Percentiles rank a stretch among this genome's conserved stretches.
These are phyloP conservation scores for Hermanozyma aechmeae DNA, from an alignment of 805 yeast genomes.

Conservation along the genomic window DNA sequence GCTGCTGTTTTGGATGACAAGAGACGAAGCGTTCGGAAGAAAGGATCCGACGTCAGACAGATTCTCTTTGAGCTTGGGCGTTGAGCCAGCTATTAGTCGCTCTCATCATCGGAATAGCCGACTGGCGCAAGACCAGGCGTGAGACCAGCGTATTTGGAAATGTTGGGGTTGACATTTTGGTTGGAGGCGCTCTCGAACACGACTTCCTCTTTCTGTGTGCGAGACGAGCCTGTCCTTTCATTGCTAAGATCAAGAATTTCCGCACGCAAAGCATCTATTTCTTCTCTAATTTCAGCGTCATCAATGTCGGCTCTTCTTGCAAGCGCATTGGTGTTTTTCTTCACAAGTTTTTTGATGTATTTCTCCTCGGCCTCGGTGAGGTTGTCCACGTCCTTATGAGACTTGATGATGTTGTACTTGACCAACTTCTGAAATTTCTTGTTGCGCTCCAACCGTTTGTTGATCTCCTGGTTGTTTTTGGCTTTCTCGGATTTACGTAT, in stretches of 20 bases:
- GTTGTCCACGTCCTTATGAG: slow-evolving; percentile 13
- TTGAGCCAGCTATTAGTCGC: slow-evolving; percentile 8
- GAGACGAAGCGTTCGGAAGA: slow-evolving; percentile 64
- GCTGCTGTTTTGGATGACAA: slow-evolving; percentile 58
- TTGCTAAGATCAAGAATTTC: slow-evolving; percentile 17
- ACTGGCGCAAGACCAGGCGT: slow-evolving; percentile 87
- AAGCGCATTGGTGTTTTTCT: slow-evolving; percentile 24
- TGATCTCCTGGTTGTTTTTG: slow-evolving; percentile 16
- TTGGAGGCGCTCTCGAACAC: slow-evolving; percentile 10
- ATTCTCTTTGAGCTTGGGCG: slow-evolving; percentile 46
- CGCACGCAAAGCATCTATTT: slow-evolving; percentile 18
- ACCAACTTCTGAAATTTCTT: slow-evolving; percentile 25
- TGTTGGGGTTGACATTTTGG: slow-evolving; percentile 25
- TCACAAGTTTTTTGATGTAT: slow-evolving; percentile 28
- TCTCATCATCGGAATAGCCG: slow-evolving; percentile 30
- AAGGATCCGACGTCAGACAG: slow-evolving; percentile 76
- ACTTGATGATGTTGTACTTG: slow-evolving; percentile 30
- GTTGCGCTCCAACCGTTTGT: slow-evolving; percentile 18
- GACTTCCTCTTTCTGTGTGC: slow-evolving; percentile 9
- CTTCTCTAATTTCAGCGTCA: slow-evolving; percentile 19
- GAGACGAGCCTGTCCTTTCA: slow-evolving; percentile 16
- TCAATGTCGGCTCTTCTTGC: slow-evolving; percentile 20
- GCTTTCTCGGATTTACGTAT: slow-evolving; percentile 9
- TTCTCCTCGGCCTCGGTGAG: slow-evolving; percentile 26
- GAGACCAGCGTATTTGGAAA: slow-evolving; percentile 47